Conservation (phyloP, 1,284 basidiomycete genomes). For the Microbotryum intermedium region DNA sequence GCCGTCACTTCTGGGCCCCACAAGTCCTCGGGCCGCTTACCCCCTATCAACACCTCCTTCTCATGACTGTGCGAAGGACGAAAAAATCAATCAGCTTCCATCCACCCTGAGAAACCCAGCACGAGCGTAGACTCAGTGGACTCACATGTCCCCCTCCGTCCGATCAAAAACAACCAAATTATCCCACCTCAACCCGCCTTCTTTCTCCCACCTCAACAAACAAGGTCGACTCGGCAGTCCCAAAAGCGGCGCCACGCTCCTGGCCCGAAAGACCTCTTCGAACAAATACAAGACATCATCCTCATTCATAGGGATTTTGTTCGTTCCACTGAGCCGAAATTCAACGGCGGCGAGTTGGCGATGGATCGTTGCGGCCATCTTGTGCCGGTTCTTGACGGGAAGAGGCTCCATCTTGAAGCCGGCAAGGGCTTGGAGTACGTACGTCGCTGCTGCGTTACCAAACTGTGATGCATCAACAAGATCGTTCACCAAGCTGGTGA, state of each 20-base stretch:
- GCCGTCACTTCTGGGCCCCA: conserved; percentile 32
- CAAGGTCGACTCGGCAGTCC: conserved; percentile 60
- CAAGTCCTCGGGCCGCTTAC: conserved; percentile 26
- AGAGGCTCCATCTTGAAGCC: conserved; percentile 71
- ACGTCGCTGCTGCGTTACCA: conserved; percentile 77
- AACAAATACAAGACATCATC: conserved; percentile 74
- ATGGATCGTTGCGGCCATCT: conserved; percentile 72
- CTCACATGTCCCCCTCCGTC: conserved; percentile 54
- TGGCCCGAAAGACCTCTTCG: conserved; percentile 75
- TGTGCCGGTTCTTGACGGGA: conserved; percentile 71
- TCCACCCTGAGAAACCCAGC: neutral
- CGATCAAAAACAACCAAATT: conserved; percentile 75
- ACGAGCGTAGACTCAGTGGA: neutral
- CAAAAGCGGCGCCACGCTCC: conserved; percentile 61
- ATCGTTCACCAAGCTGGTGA: neutral
- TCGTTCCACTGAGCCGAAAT: conserved; percentile 50
- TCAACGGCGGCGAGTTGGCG: conserved; percentile 66
- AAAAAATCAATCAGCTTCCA: neutral
- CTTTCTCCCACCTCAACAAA: conserved; percentile 69
- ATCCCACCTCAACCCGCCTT: conserved; percentile 53
- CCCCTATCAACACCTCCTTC: conserved; percentile 25
- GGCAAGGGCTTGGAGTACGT: conserved; percentile 72
- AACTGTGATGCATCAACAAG: conserved; percentile 49
- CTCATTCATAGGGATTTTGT: conserved; percentile 62
- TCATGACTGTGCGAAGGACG: conserved; percentile 24